Evolutionary conservation across 176 grass and related monocot species (phyloP), one percentile per base, ranked within the genome.

Genomic region (Cenchrus fungigraminus): DNA sequence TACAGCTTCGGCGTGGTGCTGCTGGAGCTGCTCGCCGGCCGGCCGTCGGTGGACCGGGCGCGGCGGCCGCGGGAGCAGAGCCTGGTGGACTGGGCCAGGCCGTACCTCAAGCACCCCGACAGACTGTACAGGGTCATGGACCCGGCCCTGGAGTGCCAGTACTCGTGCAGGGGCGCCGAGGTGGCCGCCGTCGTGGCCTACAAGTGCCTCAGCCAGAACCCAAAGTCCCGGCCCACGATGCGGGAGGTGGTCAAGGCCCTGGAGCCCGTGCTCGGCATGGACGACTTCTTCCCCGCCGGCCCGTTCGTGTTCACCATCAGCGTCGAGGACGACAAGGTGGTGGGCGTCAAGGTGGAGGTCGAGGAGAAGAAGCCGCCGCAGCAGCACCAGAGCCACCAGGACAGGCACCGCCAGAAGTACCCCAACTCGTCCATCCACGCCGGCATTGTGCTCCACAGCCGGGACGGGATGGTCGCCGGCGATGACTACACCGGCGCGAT

Each of bases 1-100:
- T 97, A 97, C 63, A 92, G 92, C 8, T 97, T 97, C 0, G 94
- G 94, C 25, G 94, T 97, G 0, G 92, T 97, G 42, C 66, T 97
- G 0, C 13, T 94, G 4, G 94, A 97, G 77, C 94, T 97, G 9
- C 76, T 98, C 6, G 40, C 89, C 0, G 95, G 95, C 13, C 82
- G 93, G 1, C 78, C 61, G 19, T 92, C 81, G 0, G 91, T 98
- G 14, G 91, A 93, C 78, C 88, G 88, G 0, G 31, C 55, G 28
- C 80, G 95, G 0, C 65, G 86, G 6, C 61, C 53, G 0, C 87
- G 95, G 62, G 92, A 98, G 50, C 93, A 91, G 53, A 95, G 58
- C 76, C 82, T 95, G 0, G 95, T 98, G 16, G 92, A 93, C 10
- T 95, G 95, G 95, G 91, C 92, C 9, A 81, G 91, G 64, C 89